phyloP scores from a whole-genome alignment of 2,329 filamentous ascomycete genomes.

The Colletotrichum navitas region DNA sequence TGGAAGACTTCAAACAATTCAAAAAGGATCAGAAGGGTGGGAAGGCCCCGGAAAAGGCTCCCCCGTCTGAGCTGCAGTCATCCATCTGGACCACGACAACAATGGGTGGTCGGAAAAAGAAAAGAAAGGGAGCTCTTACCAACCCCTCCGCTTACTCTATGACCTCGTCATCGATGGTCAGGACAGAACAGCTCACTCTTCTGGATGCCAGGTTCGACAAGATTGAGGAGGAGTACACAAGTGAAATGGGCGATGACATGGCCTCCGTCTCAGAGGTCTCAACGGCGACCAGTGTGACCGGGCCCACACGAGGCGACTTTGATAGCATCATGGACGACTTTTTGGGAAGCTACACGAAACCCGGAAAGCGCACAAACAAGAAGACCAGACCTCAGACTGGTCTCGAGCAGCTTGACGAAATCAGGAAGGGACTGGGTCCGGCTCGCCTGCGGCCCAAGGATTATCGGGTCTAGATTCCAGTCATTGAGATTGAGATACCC shows the following conservation, averaged over 20 bases:
- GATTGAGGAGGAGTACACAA: constrained; percentile 82
- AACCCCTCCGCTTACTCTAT: constrained; percentile 90
- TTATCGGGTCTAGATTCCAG: constrained; percentile 21
- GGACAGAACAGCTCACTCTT: constrained; percentile 87
- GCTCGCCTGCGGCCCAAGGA: constrained; percentile 66
- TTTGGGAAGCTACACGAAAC: constrained; percentile 78
- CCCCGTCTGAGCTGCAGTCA: constrained; percentile 74
- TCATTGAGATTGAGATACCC: constrained; percentile 33
- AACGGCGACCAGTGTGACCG: constrained; percentile 74
- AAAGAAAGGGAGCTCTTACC: constrained; percentile 93
- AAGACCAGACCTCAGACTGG: constrained; percentile 86
- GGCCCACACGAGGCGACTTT: constrained; percentile 82
- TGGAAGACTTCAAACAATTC: constrained; percentile 93
- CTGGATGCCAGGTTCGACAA: constrained; percentile 93
- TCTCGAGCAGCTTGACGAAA: constrained; percentile 90
- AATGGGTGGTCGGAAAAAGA: constrained; percentile 87
- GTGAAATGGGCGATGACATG: constrained; percentile 63
- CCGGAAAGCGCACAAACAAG: constrained; percentile 81
- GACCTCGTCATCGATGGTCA: constrained; percentile 87
- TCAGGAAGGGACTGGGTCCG: constrained; percentile 83
- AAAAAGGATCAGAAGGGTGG: constrained; percentile 80
- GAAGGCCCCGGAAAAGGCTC: constrained; percentile 54
- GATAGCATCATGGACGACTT: constrained; percentile 95
- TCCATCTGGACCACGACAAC: constrained; percentile 82
- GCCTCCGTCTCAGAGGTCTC: constrained; percentile 72